Evolutionary conservation across 257 asterid genomes (phyloP), one percentile per base, ranked within the genome.

Genomic region (Orobanche coerulescens): DNA sequence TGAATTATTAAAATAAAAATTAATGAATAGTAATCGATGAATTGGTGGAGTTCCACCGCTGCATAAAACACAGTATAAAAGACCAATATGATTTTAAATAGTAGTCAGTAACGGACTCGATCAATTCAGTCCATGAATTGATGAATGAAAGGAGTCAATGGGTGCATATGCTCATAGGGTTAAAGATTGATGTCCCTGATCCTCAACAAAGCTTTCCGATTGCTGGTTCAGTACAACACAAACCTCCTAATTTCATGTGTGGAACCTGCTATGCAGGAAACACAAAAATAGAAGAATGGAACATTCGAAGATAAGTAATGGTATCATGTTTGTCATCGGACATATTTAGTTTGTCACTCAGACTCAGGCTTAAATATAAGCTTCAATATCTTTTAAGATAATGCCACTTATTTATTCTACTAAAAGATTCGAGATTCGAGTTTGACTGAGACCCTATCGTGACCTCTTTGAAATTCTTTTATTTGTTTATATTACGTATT

Each of bases 301-400:
- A 7, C 26, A 47, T 22, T 26, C 42, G 12, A 64, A 37, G 31
- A 26, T 0, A 34, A 14, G 19, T 23, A 47, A 33, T 47, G 8
- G 37, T 18, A 47, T 43, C 52, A 47, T 1, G n/a, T 22, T 33
- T 56, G 43, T 57, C 42, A 22, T 58, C 31, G n/a, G 11, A 46
- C 49, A 30, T n/a, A 66, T 66, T 36, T 43, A 55, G 16, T 54
- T 28, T 15, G 55, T 28, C 48, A 28, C 71, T 66, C 59, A 30
- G 43, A 26, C 40, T 4, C 70, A 22, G 53, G 62, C 19, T 25
- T 53, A 31, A 8, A 28, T 57, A 34, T 31, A 11, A 18, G 36
- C 47, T 65, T 65, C 47, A 53, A 53, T 47, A 11, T 54, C 6
- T 15, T 18, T n/a, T 42, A 43, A 52, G 65, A 43, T 28, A 47